phyloP scores from a whole-genome alignment of 768 basidiomycete species.

The Suillus fuscotomentosus region DNA sequence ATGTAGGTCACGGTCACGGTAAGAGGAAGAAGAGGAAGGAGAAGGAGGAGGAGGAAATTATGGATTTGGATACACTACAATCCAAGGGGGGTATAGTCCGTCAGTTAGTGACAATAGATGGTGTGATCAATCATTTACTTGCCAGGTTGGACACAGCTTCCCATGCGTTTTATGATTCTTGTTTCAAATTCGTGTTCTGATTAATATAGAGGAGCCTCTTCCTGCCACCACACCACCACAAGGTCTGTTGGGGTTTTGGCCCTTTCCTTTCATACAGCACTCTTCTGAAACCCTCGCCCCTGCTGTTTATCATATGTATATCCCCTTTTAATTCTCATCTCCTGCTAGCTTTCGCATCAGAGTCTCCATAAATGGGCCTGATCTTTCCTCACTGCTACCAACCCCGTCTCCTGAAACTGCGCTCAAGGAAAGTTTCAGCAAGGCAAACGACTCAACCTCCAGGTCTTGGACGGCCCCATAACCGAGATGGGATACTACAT shows the following conservation, averaged over 20 bases:
- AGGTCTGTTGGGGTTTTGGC: too few species aligned
- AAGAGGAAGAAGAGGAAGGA: background rate
- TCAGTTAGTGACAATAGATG: background rate
- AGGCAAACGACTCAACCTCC: background rate
- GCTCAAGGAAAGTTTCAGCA: background rate
- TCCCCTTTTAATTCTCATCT: too few species aligned
- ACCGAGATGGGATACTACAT: background rate
- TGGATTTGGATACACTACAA: background rate
- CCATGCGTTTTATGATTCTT: background rate
- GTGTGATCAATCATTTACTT: background rate
- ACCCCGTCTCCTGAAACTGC: background rate
- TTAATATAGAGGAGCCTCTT: too few species aligned
- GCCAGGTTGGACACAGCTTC: background rate
- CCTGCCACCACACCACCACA: too few species aligned
- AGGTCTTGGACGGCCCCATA: background rate
- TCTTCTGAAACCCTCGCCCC: too few species aligned
- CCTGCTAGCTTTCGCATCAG: too few species aligned
- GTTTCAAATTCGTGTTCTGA: background rate
- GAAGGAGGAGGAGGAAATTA: too few species aligned
- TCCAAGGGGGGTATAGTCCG: background rate
- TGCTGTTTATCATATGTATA: too few species aligned
- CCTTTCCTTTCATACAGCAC: too few species aligned
- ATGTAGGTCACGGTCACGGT: background rate
- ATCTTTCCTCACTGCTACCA: background rate
- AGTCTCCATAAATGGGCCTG: background rate